Evolutionary conservation across 768 basidiomycete species (phyloP), one percentile per base, ranked within the genome.

Genomic region (Leccinum barrowsii): DNA sequence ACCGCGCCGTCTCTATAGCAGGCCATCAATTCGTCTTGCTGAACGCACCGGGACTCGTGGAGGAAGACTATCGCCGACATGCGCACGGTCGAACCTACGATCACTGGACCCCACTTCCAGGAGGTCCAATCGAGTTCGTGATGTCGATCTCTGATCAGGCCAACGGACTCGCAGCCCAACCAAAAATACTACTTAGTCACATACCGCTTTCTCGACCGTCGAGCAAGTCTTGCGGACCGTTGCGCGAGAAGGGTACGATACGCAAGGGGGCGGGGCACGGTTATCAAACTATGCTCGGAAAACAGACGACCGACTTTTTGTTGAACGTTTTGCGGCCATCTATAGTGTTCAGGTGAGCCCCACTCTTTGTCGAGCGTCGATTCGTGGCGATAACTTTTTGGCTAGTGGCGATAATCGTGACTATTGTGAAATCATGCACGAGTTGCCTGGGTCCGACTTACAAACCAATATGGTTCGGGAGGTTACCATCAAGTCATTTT

Each of bases 401-500:
- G 24, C 11, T 61, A 91, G 90, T 66, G 94, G 87, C 6, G 93
- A 98, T 73, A 91, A 96, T 71, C 89, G 92, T 52, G 94, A 97
- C 73, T 91, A 91, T 65, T 98, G 94, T 66, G 90, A 92, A 63
- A 80, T 87, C 65, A 74, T 73, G 22, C 90, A 91, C 70, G 74
- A 74, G 34, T 62, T 75, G 8, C 67, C 71, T 4, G 64, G 60
- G n/a, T 60, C 64, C 19, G 66, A 70, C 47, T 50, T 59, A 59
- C 65, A 56, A 51, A 54, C 56, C 15, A 61, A 60, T 61, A 58
- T 66, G 3, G 76, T 87, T 47, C 85, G 86, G 50, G 94, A 96
- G 73, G 82, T 94, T 21, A 94, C 93, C 1, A 78, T 96, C 58
- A 95, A 94, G 71, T 89, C 93, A 0, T 94, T 96, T 71, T 89